Base-by-base conservation (phyloP, 2,329 filamentous ascomycete species). In the Dothideomycetes sp. region DNA sequence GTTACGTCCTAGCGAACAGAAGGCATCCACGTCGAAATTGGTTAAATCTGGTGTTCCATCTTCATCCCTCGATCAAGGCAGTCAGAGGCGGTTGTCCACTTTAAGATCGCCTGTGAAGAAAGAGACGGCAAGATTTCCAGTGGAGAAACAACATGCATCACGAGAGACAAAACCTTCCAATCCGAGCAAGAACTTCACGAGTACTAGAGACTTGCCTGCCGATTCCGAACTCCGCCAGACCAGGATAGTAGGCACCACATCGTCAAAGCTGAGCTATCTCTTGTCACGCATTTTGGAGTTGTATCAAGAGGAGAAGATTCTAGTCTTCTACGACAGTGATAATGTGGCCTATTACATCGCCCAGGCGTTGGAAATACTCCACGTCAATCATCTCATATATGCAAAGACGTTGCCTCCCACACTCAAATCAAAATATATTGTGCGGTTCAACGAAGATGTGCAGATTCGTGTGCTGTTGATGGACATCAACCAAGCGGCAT, bases 271-370 rank as follows among this genome's bases (percentile, higher is more conserved):
- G 3, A 88, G 83, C 3, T 94, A 95, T 53, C 67, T 95, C 5
- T 65, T 94, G 13, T 81, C 87, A 40, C 71, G 76, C 22, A 78
- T 95, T 10, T 60, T 79, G 4, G 67, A 73, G 38, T 69, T 88
- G 46, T 76, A 91, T 39, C 60, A 69, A 1, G 63, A 72, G 0
- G 87, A 94, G 53, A 94, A 95, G 60, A 91, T 93, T 3, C 76
- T 95, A 38, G 74, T 95, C 8, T 96, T 96, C 59, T 95, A 94
- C 57, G 86, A 94, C 46, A 82, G 83, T 22, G 82, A 91, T 45
- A 89, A 94, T 51, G 73, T 83, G 2, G 88, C 86, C 1, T 94
- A 76, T 59, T 94, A 93, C 62, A 74, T 95, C 27, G 83, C 85
- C 0, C 80, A 87, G 54, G 78, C 82, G 20, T 70, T 96, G 0